Percentiles rank a stretch among this genome's conserved stretches.
Conservation (phyloP, 495 filamentous ascomycete genomes). For the Thermothielavioides terrestris region DNA sequence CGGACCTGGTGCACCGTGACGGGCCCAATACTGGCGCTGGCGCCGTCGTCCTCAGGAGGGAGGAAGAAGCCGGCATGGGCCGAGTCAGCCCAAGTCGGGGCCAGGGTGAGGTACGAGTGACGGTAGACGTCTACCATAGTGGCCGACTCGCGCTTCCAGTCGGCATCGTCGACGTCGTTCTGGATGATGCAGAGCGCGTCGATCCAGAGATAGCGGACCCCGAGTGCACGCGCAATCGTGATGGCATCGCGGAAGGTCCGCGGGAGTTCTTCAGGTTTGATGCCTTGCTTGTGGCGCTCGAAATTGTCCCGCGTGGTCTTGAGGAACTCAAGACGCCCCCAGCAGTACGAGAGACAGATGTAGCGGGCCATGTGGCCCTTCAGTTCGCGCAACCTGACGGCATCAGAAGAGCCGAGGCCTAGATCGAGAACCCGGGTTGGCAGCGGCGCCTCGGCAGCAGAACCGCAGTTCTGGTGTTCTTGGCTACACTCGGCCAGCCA, state of each 20-base stretch:
- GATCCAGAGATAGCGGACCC: slow-evolving; percentile 18
- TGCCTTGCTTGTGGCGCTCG: neutral
- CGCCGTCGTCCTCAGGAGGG: neutral
- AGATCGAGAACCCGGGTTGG: no score
- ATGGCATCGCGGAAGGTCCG: slow-evolving; percentile 24
- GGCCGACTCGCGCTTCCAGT: slow-evolving; percentile 29
- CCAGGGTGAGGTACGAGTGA: slow-evolving; percentile 21
- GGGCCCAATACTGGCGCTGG: neutral
- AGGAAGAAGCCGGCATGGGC: no score
- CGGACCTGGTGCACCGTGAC: neutral
- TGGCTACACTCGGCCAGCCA: no score
- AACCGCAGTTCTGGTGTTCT: no score
- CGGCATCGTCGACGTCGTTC: slow-evolving; percentile 3
- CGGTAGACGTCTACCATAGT: slow-evolving; percentile 31
- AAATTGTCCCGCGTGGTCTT: neutral
- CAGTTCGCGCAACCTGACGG: no score
- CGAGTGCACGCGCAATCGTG: slow-evolving; percentile 12
- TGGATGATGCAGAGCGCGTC: slow-evolving; percentile 22
- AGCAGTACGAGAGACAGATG: no score
- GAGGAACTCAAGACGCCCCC: no score
- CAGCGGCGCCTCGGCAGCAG: no score
- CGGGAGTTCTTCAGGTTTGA: slow-evolving; percentile 13
- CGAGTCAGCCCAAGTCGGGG: neutral
- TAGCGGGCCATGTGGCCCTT: no score
- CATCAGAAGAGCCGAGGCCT: no score